Percentiles rank a stretch among this genome's conserved stretches.
These are phyloP conservation scores for Sordariomycetes sp. DNA, from an alignment of 2,329 filamentous ascomycete species.

Conservation along the genomic window DNA sequence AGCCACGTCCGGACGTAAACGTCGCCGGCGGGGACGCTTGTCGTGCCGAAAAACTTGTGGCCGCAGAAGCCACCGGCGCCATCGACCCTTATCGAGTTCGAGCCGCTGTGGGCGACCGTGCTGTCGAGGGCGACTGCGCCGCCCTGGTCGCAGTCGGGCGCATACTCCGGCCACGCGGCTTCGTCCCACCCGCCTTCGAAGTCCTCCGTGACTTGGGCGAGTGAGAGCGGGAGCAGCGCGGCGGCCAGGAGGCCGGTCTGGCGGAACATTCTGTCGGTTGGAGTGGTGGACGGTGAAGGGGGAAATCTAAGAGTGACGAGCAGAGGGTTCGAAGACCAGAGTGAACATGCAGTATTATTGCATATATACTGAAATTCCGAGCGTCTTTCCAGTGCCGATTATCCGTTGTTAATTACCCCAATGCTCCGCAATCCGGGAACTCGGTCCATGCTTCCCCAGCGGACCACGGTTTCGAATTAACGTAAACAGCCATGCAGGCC, in stretches of 20 bases:
- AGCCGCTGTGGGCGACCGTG: slow-evolving; percentile 43
- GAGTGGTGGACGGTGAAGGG: background rate
- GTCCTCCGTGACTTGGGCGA: slow-evolving; percentile 42
- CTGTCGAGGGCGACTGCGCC: slow-evolving; percentile 46
- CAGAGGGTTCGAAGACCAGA: background rate
- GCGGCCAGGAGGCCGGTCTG: slow-evolving; percentile 31
- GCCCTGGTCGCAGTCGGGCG: slow-evolving; percentile 48
- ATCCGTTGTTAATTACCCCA: too few relatives aligned
- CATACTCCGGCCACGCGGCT: slow-evolving; percentile 46
- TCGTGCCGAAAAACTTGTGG: slow-evolving; percentile 52
- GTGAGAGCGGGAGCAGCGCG: slow-evolving; percentile 31
- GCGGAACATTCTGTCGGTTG: slow-evolving; percentile 14
- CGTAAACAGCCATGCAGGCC: too few relatives aligned
- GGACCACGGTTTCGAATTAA: slow-evolving; percentile 8
- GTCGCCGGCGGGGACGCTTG: slow-evolving; percentile 41
- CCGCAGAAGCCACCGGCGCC: slow-evolving; percentile 44
- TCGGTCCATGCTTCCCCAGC: slow-evolving; percentile 4
- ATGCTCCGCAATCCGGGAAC: too few relatives aligned
- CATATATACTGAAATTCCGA: background rate
- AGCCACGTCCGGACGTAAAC: slow-evolving; percentile 45
- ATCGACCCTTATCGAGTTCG: slow-evolving; percentile 41
- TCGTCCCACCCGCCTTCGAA: slow-evolving; percentile 50
- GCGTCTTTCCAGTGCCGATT: too few relatives aligned
- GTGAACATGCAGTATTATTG: background rate
- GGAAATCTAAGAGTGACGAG: background rate